Evolutionary conservation across 2,329 filamentous ascomycete species (phyloP).

Genomic region (Diaporthe destruens): DNA sequence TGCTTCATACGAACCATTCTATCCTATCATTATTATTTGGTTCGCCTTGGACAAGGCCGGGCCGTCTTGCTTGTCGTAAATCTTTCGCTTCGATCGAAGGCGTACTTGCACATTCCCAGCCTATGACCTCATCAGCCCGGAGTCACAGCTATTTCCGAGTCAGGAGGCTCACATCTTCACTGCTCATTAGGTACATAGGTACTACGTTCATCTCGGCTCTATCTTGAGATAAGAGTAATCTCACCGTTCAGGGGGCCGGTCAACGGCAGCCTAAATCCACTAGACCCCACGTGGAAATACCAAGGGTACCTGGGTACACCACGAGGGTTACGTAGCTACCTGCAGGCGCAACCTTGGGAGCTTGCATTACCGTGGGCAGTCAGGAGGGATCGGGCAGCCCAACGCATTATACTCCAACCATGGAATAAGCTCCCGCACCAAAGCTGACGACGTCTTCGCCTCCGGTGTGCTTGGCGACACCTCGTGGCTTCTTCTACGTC

Average conservation of each 20-base stretch:
- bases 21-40: too few species aligned
- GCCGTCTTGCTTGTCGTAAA: background rate
- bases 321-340: background rate
- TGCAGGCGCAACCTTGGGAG: background rate
- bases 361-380: background rate
- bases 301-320: too few species aligned
- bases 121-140: background rate
- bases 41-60: background rate
- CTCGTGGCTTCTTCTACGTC: background rate
- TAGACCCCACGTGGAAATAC: slow-evolving; percentile 1
- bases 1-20: too few species aligned
- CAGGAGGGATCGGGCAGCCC: background rate
- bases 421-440: background rate
- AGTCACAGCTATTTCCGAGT: slow-evolving; percentile 17
- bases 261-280: slow-evolving; percentile 5
- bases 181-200: background rate
- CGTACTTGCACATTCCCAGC: background rate
- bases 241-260: slow-evolving; percentile 34
- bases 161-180: slow-evolving; percentile 18
- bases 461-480: background rate
- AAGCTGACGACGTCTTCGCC: background rate
- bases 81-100: background rate
- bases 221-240: slow-evolving; percentile 19
- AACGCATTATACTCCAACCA: slow-evolving; percentile 3
- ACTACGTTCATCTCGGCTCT: slow-evolving; percentile 34